A percentile compares a stretch with the other conserved stretches of the same genome.
Evolutionary conservation across 805 yeast species (phyloP).

Genomic region (Zygosaccharomyces kombuchaensis): DNA sequence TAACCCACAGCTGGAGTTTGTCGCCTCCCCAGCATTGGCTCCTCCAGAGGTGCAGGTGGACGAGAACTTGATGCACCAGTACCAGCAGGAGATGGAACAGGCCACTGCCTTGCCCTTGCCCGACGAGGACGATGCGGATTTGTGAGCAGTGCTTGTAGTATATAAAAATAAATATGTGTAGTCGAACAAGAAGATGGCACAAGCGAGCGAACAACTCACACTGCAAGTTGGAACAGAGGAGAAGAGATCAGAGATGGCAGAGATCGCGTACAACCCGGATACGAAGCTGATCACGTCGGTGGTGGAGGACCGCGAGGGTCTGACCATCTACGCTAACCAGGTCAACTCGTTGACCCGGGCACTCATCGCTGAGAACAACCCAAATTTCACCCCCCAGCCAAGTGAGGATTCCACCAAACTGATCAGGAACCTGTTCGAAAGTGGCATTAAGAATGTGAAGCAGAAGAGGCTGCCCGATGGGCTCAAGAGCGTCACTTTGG

Average conservation of each 20-base stretch:
- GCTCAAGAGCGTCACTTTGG: conserved; percentile 57
- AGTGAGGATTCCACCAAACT: conserved; percentile 46
- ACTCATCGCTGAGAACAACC: conserved; percentile 41
- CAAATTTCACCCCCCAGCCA: conserved; percentile 51
- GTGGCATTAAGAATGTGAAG: conserved; percentile 53
- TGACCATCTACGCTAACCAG: conserved; percentile 27
- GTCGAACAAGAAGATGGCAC: neutral
- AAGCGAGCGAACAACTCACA: neutral
- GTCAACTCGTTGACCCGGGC: conserved; percentile 36
- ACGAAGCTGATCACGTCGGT: conserved; percentile 25
- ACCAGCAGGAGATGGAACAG: conserved; percentile 99
- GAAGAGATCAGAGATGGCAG: neutral
- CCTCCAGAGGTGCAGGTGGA: conserved; percentile 99
- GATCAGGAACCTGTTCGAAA: conserved; percentile 60
- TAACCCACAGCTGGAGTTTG: conserved; percentile 96
- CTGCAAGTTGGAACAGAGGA: neutral
- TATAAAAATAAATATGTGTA: neutral
- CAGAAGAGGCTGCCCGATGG: conserved; percentile 56
- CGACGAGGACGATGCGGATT: conserved; percentile 99
- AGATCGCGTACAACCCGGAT: conserved; percentile 26
- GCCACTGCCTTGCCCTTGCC: conserved; percentile 99
- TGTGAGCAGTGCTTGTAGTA: conserved; percentile 38
- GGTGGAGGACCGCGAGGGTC: conserved; percentile 6
- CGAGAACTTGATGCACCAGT: conserved; percentile 92
- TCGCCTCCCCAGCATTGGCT: conserved; percentile 98